phyloP scores from a whole-genome alignment of 257 asterid species.

The Lantana camara region DNA sequence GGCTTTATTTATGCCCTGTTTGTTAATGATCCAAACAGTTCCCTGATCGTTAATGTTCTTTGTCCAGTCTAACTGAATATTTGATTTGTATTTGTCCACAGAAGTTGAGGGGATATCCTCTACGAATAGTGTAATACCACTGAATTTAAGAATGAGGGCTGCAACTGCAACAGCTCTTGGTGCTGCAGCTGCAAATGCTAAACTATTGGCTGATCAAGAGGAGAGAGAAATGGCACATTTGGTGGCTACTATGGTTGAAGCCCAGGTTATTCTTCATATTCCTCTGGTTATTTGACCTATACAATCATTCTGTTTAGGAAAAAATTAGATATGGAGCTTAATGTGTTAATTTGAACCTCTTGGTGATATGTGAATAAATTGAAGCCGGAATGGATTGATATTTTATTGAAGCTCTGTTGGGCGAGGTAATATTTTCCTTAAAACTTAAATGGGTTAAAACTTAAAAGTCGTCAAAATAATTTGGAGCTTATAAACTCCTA shows the following conservation, averaged over 20 bases:
- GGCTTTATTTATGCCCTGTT: neutral
- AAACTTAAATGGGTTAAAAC: neutral
- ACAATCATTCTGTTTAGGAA: neutral
- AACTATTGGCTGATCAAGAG: conserved; percentile 89
- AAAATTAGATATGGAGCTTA: neutral
- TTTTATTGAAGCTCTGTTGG: neutral
- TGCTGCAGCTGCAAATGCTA: conserved; percentile 92
- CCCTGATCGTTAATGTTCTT: conserved; percentile 1
- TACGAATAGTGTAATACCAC: conserved; percentile 55
- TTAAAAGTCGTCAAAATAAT: no score
- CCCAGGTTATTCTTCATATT: conserved; percentile 58
- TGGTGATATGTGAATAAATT: neutral
- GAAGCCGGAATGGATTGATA: neutral
- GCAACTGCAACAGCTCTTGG: conserved; percentile 92
- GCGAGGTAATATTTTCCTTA: neutral
- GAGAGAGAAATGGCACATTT: conserved; percentile 75
- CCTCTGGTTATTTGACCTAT: neutral
- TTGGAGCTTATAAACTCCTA: no score
- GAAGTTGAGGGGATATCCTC: conserved; percentile 40
- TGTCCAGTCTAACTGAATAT: neutral
- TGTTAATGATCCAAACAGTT: conserved; percentile 9
- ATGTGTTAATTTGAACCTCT: neutral
- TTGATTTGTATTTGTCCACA: conserved; percentile 30
- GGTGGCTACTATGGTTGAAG: conserved; percentile 66
- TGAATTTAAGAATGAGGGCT: conserved; percentile 72